A percentile compares a stretch with the other conserved stretches of the same genome.
Conservation (phyloP, 1,139 yeast genomes). For the Saccharomyces hybrid region DNA sequence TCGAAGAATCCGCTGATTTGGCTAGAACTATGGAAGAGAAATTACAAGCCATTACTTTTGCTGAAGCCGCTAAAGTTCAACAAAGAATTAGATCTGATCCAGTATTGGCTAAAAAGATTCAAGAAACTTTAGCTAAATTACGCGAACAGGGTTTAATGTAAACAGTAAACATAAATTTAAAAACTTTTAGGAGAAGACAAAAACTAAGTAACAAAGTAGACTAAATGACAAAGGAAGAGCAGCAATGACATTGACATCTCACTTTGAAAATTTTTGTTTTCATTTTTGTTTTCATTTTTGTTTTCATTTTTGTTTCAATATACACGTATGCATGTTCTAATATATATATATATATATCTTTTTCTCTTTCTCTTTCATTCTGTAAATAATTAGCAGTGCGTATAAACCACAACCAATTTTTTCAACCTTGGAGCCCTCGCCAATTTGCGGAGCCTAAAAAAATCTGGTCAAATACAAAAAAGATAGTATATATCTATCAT, state of each 20-base stretch:
- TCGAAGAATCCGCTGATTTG: slow-evolving; percentile 74
- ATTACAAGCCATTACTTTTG: slow-evolving; percentile 84
- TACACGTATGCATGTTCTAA: neutral
- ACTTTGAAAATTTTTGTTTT: neutral
- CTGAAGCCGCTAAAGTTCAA: slow-evolving; percentile 87
- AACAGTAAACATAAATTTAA: neutral
- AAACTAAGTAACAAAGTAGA: neutral
- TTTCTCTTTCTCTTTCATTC: neutral
- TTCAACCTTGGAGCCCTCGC: neutral
- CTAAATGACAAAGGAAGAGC: neutral
- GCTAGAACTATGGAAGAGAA: slow-evolving; percentile 84
- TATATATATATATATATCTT: neutral
- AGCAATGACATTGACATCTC: neutral
- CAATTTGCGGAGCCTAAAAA: neutral
- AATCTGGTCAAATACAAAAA: neutral
- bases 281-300: neutral
- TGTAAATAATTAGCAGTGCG: neutral
- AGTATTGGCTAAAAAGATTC: slow-evolving; percentile 41
- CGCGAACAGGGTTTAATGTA: slow-evolving; percentile 13
- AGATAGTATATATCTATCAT: neutral
- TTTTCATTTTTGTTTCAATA: neutral
- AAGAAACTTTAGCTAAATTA: slow-evolving; percentile 36
- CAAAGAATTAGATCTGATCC: slow-evolving; percentile 64
- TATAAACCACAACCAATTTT: neutral
- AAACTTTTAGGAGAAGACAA: neutral